A percentile compares a stretch with the other conserved stretches of the same genome.
Conservation (phyloP, 1,139 yeast species). For the Barnettozyma hawaiiensis region DNA sequence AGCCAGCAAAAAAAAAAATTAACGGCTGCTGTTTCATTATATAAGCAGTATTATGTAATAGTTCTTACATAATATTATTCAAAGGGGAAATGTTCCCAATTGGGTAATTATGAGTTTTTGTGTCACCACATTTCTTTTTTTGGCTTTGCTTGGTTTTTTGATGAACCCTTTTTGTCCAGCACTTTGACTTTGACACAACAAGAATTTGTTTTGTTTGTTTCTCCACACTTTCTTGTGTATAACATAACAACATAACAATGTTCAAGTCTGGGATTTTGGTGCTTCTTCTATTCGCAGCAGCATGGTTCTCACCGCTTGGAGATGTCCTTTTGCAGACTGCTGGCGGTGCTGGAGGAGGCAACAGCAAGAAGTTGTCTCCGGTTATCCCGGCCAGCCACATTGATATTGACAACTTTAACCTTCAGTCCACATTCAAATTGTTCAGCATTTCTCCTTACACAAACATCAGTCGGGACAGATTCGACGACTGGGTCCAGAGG, state of each 20-base stretch:
- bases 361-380: slow-evolving; percentile 1
- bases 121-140: background rate
- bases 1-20: too few species aligned
- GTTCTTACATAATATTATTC: background rate
- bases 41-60: too few species aligned
- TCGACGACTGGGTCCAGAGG: slow-evolving; percentile 50
- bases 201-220: background rate
- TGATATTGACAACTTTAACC: slow-evolving; percentile 20
- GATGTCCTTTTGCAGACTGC: background rate
- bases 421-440: slow-evolving; percentile 19
- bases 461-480: slow-evolving; percentile 31
- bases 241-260: too few species aligned
- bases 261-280: background rate
- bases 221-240: background rate
- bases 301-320: slow-evolving; percentile 1
- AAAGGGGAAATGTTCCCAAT: background rate
- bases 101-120: background rate
- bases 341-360: too few species aligned
- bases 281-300: slow-evolving; percentile 2
- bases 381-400: slow-evolving; percentile 1
- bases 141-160: background rate
- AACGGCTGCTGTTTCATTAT: background rate
- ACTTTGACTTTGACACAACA: background rate
- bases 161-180: background rate
- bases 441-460: slow-evolving; percentile 18